A percentile compares a stretch with the other conserved stretches of the same genome.
These are phyloP conservation scores for Sarcodon aspratus DNA, from an alignment of 768 basidiomycete species.

Conservation along the genomic window DNA sequence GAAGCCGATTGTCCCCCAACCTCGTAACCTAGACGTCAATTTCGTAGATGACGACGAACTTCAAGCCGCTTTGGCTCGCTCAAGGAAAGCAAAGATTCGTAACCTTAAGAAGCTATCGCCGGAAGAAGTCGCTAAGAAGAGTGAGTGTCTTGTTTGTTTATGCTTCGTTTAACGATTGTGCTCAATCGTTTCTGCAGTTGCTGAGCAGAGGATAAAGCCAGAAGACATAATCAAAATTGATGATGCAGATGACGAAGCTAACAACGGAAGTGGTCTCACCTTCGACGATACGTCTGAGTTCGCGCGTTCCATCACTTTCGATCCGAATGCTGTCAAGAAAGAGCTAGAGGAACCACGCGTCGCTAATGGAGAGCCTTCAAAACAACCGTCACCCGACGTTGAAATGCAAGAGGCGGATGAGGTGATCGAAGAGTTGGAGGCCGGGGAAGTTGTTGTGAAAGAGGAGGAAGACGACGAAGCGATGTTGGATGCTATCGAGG, in stretches of 20 bases:
- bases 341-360: conserved; percentile 15
- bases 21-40: conserved; percentile 71
- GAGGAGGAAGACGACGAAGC: conserved; percentile 71
- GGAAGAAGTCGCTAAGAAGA: conserved; percentile 71
- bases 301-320: conserved; percentile 71
- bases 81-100: conserved; percentile 71
- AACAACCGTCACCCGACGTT: conserved; percentile 34
- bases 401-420: conserved; percentile 51
- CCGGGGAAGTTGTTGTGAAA: conserved; percentile 68
- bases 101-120: conserved; percentile 68
- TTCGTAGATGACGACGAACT: conserved; percentile 98
- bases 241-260: conserved; percentile 32
- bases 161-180: neutral
- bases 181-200: conserved; percentile 34
- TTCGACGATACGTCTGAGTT: conserved; percentile 98
- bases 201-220: conserved; percentile 46
- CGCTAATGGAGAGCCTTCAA: conserved; percentile 10
- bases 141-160: conserved; percentile 29
- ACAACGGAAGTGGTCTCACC: conserved; percentile 49
- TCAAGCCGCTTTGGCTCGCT: conserved; percentile 82
- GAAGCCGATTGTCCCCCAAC: conserved; percentile 54
- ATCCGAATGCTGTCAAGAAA: conserved; percentile 32
- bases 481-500: conserved; percentile 72
- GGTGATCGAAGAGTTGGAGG: conserved; percentile 65
- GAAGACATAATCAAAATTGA: conserved; percentile 37